A percentile compares a stretch with the other conserved stretches of the same genome.
These are phyloP conservation scores for Coemansia umbellata DNA, from an alignment of 192 early-diverging fungal genomes.

Conservation along the genomic window DNA sequence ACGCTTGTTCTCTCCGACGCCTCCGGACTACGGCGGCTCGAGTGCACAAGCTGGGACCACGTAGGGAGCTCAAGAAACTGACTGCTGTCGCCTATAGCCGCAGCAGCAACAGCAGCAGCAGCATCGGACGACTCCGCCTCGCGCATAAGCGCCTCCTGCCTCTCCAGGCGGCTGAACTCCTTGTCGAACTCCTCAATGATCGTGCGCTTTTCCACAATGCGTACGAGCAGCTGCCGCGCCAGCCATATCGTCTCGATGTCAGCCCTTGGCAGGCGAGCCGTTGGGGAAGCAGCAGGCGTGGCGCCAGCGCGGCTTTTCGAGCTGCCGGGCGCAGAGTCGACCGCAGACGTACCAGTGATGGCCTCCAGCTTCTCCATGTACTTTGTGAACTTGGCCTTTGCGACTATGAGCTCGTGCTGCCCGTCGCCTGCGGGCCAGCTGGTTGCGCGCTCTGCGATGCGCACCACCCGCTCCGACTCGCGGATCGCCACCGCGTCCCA, in stretches of 20 bases:
- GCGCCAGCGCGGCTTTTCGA: not conserved
- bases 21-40: conserved; percentile 23
- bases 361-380: conserved; percentile 43
- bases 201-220: conserved; percentile 38
- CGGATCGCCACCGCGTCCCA: conserved; percentile 33
- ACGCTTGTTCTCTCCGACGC: conserved; percentile 47
- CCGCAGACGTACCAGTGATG: conserved; percentile 15
- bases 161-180: conserved; percentile 46
- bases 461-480: conserved; percentile 37
- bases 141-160: conserved; percentile 39
- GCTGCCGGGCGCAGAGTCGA: not conserved
- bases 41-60: conserved; percentile 46
- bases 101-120: not conserved
- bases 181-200: conserved; percentile 49
- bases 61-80: conserved; percentile 32
- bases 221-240: conserved; percentile 41
- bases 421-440: conserved; percentile 48
- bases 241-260: conserved; percentile 54
- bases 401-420: conserved; percentile 47
- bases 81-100: not conserved
- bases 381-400: conserved; percentile 46
- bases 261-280: conserved; percentile 22
- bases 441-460: conserved; percentile 40
- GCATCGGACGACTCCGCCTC: conserved; percentile 32
- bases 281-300: not conserved